A percentile compares a stretch with the other conserved stretches of the same genome.
Evolutionary conservation across 1,139 yeast species (phyloP).

Genomic region (Nakaseomyces delphensis): DNA sequence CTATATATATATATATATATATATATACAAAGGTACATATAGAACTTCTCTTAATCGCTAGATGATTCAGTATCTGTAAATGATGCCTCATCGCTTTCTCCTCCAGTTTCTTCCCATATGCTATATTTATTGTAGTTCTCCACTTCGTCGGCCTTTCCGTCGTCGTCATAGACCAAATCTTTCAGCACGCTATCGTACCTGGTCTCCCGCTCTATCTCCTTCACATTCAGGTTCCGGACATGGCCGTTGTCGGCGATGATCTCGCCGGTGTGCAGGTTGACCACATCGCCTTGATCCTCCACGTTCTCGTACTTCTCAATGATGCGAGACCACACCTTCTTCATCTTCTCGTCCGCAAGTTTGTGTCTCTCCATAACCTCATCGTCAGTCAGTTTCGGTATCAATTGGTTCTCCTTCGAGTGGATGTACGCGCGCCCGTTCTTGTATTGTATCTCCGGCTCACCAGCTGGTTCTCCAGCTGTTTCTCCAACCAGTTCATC

Average conservation of each 20-base stretch:
- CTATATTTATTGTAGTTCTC: constrained; percentile 7
- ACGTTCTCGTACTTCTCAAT: constrained; percentile 45
- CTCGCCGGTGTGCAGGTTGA: constrained; percentile 54
- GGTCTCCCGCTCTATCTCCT: constrained; percentile 8
- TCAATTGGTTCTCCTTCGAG: constrained; percentile 28
- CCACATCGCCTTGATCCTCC: constrained; percentile 56
- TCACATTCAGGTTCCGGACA: constrained; percentile 30
- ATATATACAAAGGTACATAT: neutral
- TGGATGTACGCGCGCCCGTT: constrained; percentile 24
- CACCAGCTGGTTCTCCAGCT: constrained; percentile 6
- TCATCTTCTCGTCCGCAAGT: constrained; percentile 35
- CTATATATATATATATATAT: neutral
- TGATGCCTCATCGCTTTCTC: constrained; percentile 11
- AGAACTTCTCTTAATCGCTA: constrained; percentile 9
- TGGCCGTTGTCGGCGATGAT: constrained; percentile 60
- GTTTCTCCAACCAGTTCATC: no score
- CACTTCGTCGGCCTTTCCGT: constrained; percentile 8
- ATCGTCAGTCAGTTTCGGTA: constrained; percentile 30
- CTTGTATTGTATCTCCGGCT: neutral
- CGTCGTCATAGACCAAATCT: constrained; percentile 16
- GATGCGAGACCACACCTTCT: constrained; percentile 44
- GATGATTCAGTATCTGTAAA: neutral
- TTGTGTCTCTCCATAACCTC: constrained; percentile 29
- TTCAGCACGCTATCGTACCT: constrained; percentile 18
- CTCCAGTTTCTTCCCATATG: constrained; percentile 13